Percentiles rank a stretch among this genome's conserved stretches.
These are phyloP conservation scores for Punica granatum DNA, from an alignment of 345 rosid species.

Conservation along the genomic window DNA sequence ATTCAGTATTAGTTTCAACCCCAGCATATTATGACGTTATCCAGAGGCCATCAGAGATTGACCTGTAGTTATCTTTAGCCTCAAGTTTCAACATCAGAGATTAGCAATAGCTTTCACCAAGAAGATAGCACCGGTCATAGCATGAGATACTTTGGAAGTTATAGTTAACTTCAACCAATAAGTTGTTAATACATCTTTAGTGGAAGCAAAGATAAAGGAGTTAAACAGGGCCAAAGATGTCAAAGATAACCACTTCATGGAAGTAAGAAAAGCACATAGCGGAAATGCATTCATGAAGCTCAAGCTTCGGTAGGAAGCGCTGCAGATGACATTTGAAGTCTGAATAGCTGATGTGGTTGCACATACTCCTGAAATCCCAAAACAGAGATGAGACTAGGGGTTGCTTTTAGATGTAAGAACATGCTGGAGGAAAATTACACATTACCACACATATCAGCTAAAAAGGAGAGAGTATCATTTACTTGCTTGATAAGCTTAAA, in stretches of 20 bases:
- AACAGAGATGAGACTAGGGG: background rate
- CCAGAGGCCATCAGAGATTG: too few species aligned
- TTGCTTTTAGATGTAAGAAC: background rate
- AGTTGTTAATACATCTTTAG: background rate
- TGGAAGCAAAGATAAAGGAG: background rate
- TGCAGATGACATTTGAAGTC: background rate
- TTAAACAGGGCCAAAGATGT: background rate
- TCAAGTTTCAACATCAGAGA: background rate
- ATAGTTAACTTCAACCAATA: background rate
- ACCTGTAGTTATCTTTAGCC: too few species aligned
- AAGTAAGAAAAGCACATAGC: background rate
- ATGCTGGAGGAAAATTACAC: background rate
- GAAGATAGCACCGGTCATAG: too few species aligned
- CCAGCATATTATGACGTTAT: background rate
- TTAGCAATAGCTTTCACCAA: too few species aligned
- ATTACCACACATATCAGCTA: background rate
- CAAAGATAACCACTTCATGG: background rate
- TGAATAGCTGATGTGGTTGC: background rate
- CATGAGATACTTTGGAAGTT: background rate
- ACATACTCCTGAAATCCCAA: background rate
- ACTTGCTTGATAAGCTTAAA: background rate
- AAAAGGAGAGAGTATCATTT: background rate
- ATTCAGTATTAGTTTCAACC: background rate
- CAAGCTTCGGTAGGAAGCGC: background rate
- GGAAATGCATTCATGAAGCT: background rate